phyloP scores from a whole-genome alignment of 345 rosid species.

The Lepidium sativum region DNA sequence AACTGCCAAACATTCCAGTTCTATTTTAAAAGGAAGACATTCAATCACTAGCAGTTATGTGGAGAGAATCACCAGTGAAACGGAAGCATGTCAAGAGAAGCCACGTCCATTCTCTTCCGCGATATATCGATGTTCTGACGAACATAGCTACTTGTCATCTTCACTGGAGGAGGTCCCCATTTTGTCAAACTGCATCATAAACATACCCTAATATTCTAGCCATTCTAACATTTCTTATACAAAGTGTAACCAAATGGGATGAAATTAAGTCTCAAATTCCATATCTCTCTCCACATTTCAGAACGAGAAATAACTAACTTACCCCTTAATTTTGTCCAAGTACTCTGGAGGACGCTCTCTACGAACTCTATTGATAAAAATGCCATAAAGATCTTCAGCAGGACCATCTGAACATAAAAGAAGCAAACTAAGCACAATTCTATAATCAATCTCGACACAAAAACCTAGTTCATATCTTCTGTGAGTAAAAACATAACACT shows the following conservation, averaged over 20 bases:
- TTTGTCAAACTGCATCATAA: slow-evolving; percentile 67
- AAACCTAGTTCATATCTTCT: not conserved
- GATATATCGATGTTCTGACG: slow-evolving; percentile 64
- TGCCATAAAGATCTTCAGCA: slow-evolving; percentile 94
- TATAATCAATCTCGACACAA: not conserved
- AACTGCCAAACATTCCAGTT: not conserved
- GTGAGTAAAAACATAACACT: no score
- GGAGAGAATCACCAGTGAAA: slow-evolving; percentile 62
- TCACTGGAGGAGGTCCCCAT: slow-evolving; percentile 97
- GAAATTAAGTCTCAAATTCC: not conserved
- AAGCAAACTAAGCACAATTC: not conserved
- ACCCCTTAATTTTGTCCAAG: slow-evolving; percentile 74
- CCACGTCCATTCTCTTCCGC: slow-evolving; percentile 86
- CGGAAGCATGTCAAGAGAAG: slow-evolving; percentile 95
- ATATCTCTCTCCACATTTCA: not conserved
- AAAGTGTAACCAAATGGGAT: not conserved
- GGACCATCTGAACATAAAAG: slow-evolving; percentile 55
- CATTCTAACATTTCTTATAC: not conserved
- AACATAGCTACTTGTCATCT: slow-evolving; percentile 80
- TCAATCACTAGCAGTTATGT: not conserved
- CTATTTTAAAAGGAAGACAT: not conserved
- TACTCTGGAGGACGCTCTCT: slow-evolving; percentile 69
- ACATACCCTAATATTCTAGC: not conserved
- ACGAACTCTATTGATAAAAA: slow-evolving; percentile 74
- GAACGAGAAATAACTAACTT: slow-evolving; percentile 15